Evolutionary conservation across 192 early-diverging fungal species (phyloP).

Genomic region (Backusella psychrophila): DNA sequence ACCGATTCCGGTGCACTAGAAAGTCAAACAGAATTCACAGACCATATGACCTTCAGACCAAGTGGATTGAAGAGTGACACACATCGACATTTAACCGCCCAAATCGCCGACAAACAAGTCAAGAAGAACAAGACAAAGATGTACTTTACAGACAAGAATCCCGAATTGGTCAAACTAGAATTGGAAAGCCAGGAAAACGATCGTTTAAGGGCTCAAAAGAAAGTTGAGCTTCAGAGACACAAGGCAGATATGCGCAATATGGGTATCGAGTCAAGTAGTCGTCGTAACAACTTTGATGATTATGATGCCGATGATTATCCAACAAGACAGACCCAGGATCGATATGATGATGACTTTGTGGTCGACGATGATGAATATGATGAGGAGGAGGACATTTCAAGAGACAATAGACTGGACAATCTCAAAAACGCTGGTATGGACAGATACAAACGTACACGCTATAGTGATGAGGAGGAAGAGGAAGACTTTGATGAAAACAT

Average conservation of each 20-base stretch:
- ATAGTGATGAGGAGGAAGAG: slow-evolving; percentile 35
- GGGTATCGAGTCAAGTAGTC: slow-evolving; percentile 29
- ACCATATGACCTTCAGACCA: slow-evolving; percentile 67
- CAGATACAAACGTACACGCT: slow-evolving; percentile 15
- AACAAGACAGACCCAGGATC: slow-evolving; percentile 16
- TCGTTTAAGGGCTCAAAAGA: slow-evolving; percentile 52
- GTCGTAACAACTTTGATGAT: slow-evolving; percentile 39
- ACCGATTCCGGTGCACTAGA: slow-evolving; percentile 57
- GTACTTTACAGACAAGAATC: slow-evolving; percentile 64
- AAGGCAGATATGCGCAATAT: slow-evolving; percentile 28
- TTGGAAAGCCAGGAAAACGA: slow-evolving; percentile 61
- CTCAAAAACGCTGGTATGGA: slow-evolving; percentile 29
- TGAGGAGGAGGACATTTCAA: slow-evolving; percentile 36
- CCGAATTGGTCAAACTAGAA: slow-evolving; percentile 59
- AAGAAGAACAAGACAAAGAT: slow-evolving; percentile 64
- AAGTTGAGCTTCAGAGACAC: slow-evolving; percentile 43
- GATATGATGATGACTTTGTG: slow-evolving; percentile 53
- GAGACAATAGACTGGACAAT: slow-evolving; percentile 31
- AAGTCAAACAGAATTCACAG: slow-evolving; percentile 58
- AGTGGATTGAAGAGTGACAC: slow-evolving; percentile 52
- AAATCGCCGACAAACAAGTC: slow-evolving; percentile 66
- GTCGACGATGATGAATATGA: slow-evolving; percentile 54
- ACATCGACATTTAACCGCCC: slow-evolving; percentile 63
- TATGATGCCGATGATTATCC: slow-evolving; percentile 33
- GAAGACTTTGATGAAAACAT: slow-evolving; percentile 20